These are phyloP conservation scores for Sordaria brevicollis DNA, from an alignment of 495 filamentous ascomycete genomes.

Conservation along the genomic window DNA sequence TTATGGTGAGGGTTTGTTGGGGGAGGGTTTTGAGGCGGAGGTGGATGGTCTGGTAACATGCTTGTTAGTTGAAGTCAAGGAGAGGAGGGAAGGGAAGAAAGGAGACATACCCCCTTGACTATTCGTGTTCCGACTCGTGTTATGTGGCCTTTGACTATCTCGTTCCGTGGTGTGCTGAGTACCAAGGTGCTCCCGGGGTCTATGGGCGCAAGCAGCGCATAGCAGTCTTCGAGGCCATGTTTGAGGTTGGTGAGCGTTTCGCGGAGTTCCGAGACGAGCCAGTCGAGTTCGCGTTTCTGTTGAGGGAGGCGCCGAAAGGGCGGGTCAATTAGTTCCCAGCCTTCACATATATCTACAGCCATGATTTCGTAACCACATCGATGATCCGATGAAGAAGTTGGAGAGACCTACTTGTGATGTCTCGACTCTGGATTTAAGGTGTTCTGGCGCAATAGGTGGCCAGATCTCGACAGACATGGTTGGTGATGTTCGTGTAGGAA, in stretches of 20 bases:
- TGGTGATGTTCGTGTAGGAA: slow-evolving; percentile 1
- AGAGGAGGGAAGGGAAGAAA: neutral
- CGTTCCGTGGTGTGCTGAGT: slow-evolving; percentile 75
- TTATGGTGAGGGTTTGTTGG: slow-evolving; percentile 39
- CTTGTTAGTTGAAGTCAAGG: neutral
- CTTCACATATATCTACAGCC: slow-evolving; percentile 9
- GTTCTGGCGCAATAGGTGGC: slow-evolving; percentile 56
- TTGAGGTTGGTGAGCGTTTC: slow-evolving; percentile 68
- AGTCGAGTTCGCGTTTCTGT: slow-evolving; percentile 69
- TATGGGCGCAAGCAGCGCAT: slow-evolving; percentile 66
- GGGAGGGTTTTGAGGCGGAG: slow-evolving; percentile 39
- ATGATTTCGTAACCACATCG: neutral
- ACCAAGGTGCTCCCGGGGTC: slow-evolving; percentile 81
- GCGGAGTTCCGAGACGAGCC: slow-evolving; percentile 74
- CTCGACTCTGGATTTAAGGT: slow-evolving; percentile 57
- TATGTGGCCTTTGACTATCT: slow-evolving; percentile 83
- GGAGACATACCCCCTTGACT: slow-evolving; percentile 57
- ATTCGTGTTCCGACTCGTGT: slow-evolving; percentile 70
- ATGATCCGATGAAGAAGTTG: neutral
- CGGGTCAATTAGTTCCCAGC: slow-evolving; percentile 26
- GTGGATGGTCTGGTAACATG: slow-evolving; percentile 28
- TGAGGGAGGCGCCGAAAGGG: slow-evolving; percentile 27
- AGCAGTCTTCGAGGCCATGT: slow-evolving; percentile 81
- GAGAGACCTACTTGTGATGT: slow-evolving; percentile 47
- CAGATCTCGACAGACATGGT: slow-evolving; percentile 69